Evolutionary conservation across 108 stramenopile species (phyloP), one percentile per base, ranked within the genome.

Genomic region (Cylindrotheca fusiformis): DNA sequence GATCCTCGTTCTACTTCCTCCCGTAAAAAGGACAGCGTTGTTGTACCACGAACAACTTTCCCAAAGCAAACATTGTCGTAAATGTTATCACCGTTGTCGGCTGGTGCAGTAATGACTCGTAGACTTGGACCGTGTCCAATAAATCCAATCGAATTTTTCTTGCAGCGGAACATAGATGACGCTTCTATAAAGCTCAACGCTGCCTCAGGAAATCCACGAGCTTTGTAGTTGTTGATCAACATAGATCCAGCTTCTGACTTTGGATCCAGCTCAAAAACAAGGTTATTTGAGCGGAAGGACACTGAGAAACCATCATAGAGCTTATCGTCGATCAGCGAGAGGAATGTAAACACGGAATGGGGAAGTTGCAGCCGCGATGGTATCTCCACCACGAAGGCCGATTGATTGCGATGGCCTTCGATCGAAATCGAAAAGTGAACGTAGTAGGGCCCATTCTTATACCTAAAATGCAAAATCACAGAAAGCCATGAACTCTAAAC

Each of bases 341-440:
- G 54, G 49, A 74, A 67, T 5, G 59, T 66, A 32, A 36, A 66
- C 0, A 54, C 56, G 21, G 65, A 59, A 66, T 61, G 65, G 6
- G 72, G 65, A 31, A 74, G 32, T 20, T 21, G 18, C 8, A 55
- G 52, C 14, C 44, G 48, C 2, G 68, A 32, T 28, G 50, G 17
- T 22, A 69, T 26, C 46, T 69, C 68, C 23, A 69, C 52, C 14
- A 61, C 55, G 41, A 68, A 68, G 6, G 12, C 6, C 5, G 10
- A 8, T 19, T 58, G 36, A 1, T 48, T 5, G 8, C 31, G 28
- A 17, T 50, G 29, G 32, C 25, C 48, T 1, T 61, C 60, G 19
- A 61, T 49, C 1, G 14, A 25, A 25, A 61, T 25, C 17, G 48
- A 24, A 27, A 61, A 61, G n/a, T 61, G 25, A 6, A 61, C 31